A percentile compares a stretch with the other conserved stretches of the same genome.
These are phyloP conservation scores for Teunomyces stri DNA, from an alignment of 805 yeast genomes.

Conservation along the genomic window DNA sequence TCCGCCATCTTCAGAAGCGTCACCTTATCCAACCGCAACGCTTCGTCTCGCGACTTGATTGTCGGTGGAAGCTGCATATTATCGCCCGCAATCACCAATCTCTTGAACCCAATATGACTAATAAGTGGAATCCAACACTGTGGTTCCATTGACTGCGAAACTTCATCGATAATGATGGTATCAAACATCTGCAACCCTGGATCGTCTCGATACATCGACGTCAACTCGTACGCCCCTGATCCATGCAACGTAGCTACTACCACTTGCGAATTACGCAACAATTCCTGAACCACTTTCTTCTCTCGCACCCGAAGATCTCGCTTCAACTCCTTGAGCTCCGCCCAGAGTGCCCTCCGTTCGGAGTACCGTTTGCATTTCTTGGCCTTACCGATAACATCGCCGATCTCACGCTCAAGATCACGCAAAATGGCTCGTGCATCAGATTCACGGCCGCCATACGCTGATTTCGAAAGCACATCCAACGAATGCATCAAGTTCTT, in stretches of 20 bases:
- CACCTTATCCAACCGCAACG: slow-evolving; percentile 4
- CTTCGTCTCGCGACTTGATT: slow-evolving; percentile 51
- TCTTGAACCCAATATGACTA: slow-evolving; percentile 53
- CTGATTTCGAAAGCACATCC: slow-evolving; percentile 62
- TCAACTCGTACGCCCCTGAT: slow-evolving; percentile 69
- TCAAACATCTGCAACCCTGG: slow-evolving; percentile 51
- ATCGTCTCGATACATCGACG: slow-evolving; percentile 45
- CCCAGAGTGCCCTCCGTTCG: slow-evolving; percentile 67
- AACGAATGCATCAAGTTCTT: slow-evolving; percentile 67
- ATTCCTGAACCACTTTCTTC: slow-evolving; percentile 54
- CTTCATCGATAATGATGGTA: slow-evolving; percentile 89
- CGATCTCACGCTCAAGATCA: slow-evolving; percentile 73
- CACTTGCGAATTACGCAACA: slow-evolving; percentile 60
- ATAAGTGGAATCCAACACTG: slow-evolving; percentile 95
- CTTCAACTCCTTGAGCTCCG: slow-evolving; percentile 63
- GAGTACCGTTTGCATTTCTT: slow-evolving; percentile 61
- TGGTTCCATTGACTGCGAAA: slow-evolving; percentile 90
- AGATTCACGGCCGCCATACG: slow-evolving; percentile 45
- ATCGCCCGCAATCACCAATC: slow-evolving; percentile 87
- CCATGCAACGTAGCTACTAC: slow-evolving; percentile 87
- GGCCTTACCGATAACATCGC: slow-evolving; percentile 50
- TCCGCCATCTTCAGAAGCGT: slow-evolving; percentile 28
- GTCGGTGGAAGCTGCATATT: slow-evolving; percentile 92
- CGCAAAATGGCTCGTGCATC: slow-evolving; percentile 46
- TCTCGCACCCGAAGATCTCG: slow-evolving; percentile 72